These are phyloP conservation scores for Monosporascus sp. DNA, from an alignment of 2,329 filamentous ascomycete genomes.

Conservation along the genomic window DNA sequence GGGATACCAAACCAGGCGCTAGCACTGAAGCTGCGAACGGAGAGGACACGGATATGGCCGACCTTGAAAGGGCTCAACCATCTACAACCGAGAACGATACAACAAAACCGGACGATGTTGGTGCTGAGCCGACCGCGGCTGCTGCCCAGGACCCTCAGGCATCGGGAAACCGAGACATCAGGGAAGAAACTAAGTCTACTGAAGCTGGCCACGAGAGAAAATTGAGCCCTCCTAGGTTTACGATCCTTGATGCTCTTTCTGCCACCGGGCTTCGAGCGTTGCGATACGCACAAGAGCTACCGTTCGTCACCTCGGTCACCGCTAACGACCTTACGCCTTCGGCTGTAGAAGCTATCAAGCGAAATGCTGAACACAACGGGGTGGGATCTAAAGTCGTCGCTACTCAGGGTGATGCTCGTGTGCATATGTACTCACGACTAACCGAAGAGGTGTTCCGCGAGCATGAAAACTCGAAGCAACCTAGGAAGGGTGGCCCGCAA, in stretches of 20 bases:
- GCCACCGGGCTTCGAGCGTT: conserved; percentile 88
- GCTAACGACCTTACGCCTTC: conserved; percentile 82
- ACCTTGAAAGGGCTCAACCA: conserved; percentile 9
- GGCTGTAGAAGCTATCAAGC: conserved; percentile 73
- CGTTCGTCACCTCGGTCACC: conserved; percentile 73
- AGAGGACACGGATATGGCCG: conserved; percentile 13
- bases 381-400: conserved; percentile 66
- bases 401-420: conserved; percentile 75
- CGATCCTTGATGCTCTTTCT: conserved; percentile 91
- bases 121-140: conserved; percentile 2
- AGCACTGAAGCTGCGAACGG: not conserved
- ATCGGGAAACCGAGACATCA: conserved; percentile 8
- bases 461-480: conserved; percentile 31
- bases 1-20: conserved; percentile 1
- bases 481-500: conserved; percentile 30
- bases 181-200: conserved; percentile 4
- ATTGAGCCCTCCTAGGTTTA: conserved; percentile 48
- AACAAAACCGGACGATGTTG: not conserved
- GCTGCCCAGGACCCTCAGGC: conserved; percentile 5
- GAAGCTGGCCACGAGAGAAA: conserved; percentile 12
- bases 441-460: conserved; percentile 45
- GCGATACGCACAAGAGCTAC: conserved; percentile 86
- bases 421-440: conserved; percentile 79
- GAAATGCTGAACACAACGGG: conserved; percentile 80
- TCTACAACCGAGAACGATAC: conserved; percentile 1